phyloP scores from a whole-genome alignment of 73 alveolate genomes.

The Paramecium pentaurelia region DNA sequence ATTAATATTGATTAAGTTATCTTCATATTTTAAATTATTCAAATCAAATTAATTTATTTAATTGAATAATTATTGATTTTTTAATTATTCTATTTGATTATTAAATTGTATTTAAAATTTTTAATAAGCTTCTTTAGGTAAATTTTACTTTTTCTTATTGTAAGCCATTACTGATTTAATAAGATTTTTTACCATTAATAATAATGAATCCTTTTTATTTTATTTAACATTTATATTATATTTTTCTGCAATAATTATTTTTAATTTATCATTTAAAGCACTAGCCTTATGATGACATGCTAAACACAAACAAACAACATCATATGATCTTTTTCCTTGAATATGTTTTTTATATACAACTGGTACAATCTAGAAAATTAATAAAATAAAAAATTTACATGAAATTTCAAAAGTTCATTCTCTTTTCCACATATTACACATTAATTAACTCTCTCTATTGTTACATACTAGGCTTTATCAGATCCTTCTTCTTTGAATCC shows the following conservation, averaged over 20 bases:
- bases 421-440: conserved; percentile 63
- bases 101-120: background rate
- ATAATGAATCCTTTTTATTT: background rate
- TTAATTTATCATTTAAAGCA: background rate
- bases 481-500: conserved; percentile 42
- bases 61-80: background rate
- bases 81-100: background rate
- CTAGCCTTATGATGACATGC: conserved; percentile 29
- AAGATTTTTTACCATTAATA: background rate
- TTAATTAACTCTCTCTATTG: conserved; percentile 53
- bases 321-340: conserved; percentile 35
- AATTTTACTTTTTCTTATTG: background rate
- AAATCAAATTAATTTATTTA: background rate
- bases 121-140: conserved; percentile 2
- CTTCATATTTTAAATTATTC: background rate
- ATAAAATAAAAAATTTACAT: background rate
- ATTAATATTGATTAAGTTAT: background rate
- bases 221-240: background rate
- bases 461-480: conserved; percentile 18
- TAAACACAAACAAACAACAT: conserved; percentile 36
- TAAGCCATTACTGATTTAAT: background rate
- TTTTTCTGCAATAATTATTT: background rate
- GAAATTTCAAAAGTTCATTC: conserved; percentile 39
- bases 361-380: conserved; percentile 22
- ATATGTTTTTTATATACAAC: conserved; percentile 41